Evolutionary conservation across 345 rosid species (phyloP).

Genomic region (Mallotus nudiflorus): DNA sequence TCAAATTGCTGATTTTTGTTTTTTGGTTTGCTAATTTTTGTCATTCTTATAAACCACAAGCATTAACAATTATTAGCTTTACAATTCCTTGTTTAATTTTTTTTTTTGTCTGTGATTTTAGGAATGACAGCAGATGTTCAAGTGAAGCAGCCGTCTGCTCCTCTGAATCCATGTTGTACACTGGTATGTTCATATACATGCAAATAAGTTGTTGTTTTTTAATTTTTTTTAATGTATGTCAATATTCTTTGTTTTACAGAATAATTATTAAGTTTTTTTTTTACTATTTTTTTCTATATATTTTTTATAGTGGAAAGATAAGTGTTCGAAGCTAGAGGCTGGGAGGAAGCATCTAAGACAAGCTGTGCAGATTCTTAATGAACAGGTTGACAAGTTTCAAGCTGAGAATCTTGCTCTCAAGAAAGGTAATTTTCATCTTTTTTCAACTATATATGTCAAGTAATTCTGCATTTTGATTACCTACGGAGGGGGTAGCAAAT

Average conservation of each 20-base stretch:
- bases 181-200: slow-evolving; percentile 46
- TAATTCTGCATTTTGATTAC: too few relatives aligned
- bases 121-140: slow-evolving; percentile 41
- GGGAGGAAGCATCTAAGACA: slow-evolving; percentile 50
- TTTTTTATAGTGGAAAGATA: slow-evolving; percentile 55
- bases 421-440: slow-evolving; percentile 37
- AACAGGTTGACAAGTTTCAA: slow-evolving; percentile 33
- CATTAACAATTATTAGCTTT: too few relatives aligned
- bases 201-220: too few relatives aligned
- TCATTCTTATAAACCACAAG: too few relatives aligned
- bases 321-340: slow-evolving; percentile 44
- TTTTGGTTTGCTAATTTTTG: too few relatives aligned
- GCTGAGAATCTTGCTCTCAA: slow-evolving; percentile 44
- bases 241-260: too few relatives aligned
- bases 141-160: slow-evolving; percentile 25
- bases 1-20: too few relatives aligned
- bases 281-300: background rate
- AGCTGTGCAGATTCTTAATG: slow-evolving; percentile 43
- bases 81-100: too few relatives aligned
- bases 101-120: background rate
- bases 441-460: background rate
- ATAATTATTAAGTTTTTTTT: background rate
- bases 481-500: too few relatives aligned
- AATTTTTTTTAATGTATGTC: too few relatives aligned
- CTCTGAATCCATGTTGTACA: slow-evolving; percentile 54